Conservation (phyloP, 768 basidiomycete species). For the Vararia minispora region DNA sequence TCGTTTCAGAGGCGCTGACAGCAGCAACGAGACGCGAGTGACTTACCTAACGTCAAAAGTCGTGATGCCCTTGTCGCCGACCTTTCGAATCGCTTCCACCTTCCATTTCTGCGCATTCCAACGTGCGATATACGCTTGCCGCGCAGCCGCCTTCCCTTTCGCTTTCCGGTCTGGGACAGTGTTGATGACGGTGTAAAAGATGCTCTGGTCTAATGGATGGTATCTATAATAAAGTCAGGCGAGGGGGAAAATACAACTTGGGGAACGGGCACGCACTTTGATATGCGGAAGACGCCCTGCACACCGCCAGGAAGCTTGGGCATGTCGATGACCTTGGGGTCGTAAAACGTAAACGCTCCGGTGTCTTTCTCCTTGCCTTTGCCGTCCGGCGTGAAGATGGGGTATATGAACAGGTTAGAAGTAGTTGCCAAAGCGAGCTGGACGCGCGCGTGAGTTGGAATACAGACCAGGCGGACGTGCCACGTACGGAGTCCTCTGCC, state of each 20-base stretch:
- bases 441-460: neutral
- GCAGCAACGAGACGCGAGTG: neutral
- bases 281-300: constrained; percentile 1
- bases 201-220: constrained; percentile 37
- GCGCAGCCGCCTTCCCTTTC: constrained; percentile 39
- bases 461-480: no score
- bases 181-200: constrained; percentile 67
- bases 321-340: constrained; percentile 7
- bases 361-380: constrained; percentile 32
- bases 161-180: constrained; percentile 44
- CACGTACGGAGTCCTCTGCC: constrained; percentile 51
- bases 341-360: constrained; percentile 13
- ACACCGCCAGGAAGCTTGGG: constrained; percentile 9
- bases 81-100: constrained; percentile 52
- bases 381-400: constrained; percentile 31
- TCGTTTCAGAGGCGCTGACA: neutral
- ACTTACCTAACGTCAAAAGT: constrained; percentile 80
- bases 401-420: constrained; percentile 50
- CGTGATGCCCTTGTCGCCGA: constrained; percentile 73
- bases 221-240: constrained; percentile 31
- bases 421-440: constrained; percentile 64
- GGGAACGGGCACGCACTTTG: constrained; percentile 3
- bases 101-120: constrained; percentile 70
- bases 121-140: constrained; percentile 54
- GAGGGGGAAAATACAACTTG: neutral